Conservation (phyloP, 1,284 basidiomycete species). For the Peniophora sp. region DNA sequence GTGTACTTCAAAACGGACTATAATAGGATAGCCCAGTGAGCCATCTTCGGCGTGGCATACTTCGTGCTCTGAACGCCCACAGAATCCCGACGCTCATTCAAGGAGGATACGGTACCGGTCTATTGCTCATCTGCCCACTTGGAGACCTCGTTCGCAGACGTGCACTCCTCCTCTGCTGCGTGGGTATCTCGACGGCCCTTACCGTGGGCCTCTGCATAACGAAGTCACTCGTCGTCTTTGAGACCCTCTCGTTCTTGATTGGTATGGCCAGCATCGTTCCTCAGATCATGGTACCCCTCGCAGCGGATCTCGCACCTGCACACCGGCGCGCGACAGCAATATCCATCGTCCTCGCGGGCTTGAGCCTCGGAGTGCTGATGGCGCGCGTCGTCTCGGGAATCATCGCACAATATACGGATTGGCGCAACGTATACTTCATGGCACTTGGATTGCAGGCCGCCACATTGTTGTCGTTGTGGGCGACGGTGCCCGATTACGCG, state of each 20-base stretch:
- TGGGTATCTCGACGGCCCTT: conserved; percentile 27
- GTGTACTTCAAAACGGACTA: conserved; percentile 50
- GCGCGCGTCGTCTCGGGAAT: conserved; percentile 42
- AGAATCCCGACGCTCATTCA: conserved; percentile 43
- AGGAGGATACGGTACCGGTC: conserved; percentile 39
- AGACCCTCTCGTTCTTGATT: conserved; percentile 39
- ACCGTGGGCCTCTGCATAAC: conserved; percentile 41
- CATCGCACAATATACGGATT: conserved; percentile 36
- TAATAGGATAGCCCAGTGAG: conserved; percentile 48
- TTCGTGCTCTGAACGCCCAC: neutral
- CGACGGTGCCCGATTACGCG: conserved; percentile 43
- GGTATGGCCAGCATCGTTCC: conserved; percentile 35
- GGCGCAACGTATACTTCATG: conserved; percentile 41
- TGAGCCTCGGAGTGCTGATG: conserved; percentile 40
- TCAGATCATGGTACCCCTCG: conserved; percentile 40
- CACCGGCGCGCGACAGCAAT: conserved; percentile 39
- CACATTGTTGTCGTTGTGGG: conserved; percentile 30
- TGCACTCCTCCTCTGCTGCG: conserved; percentile 36
- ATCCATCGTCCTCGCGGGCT: conserved; percentile 40
- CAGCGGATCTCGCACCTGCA: conserved; percentile 45
- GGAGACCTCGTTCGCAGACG: conserved; percentile 46
- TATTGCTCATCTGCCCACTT: conserved; percentile 42
- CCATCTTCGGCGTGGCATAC: neutral
- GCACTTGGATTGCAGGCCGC: conserved; percentile 31
- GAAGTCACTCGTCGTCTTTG: conserved; percentile 31